Evolutionary conservation across 2,329 filamentous ascomycete genomes (phyloP), one percentile per base, ranked within the genome.

Genomic region (Ophiocordyceps sinensis): DNA sequence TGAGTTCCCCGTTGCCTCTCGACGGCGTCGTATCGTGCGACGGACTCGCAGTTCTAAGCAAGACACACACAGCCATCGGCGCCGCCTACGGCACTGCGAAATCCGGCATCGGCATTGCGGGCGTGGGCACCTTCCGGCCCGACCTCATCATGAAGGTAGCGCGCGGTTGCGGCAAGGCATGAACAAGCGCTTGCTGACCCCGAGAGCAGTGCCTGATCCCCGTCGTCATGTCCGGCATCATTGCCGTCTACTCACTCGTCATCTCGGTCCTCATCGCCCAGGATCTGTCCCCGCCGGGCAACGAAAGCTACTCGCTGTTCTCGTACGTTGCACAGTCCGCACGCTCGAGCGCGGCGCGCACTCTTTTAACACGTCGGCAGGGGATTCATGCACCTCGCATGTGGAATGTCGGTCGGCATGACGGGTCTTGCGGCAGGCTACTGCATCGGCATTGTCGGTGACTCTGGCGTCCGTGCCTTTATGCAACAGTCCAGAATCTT

Each of bases 181-280:
- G 19, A 8, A 29, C 17, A 30, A 10, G 19, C 21, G 13, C 11
- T n/a, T 0, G 12, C 28, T 41, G 36, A 41, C 28, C 14, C 17
- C n/a, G 13, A 9, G 36, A 9, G 19, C 52, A 87, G 83, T 88
- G 82, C 43, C 68, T 89, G 41, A 88, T 89, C 51, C 84, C 85
- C 47, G 84, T 91, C 50, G 81, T 98, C 70, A 98, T 98, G 91
- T 94, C 91, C 53, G 91, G 91, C 77, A 98, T 98, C 60, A 86
- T 98, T 56, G 91, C 91, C 44, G 91, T 98, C 51, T 98, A 98
- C 67, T 85, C 88, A 40, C 83, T 98, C 52, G 91, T 98, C 55
- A 88, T 98, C 52, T 84, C 89, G 15, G 91, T 98, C 56, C 77
- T 98, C 51, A 98, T 98, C 60, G 85, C 87, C 42, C 82, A 86